Conservation (phyloP, 371 early-diverging fungal genomes). For the Circinella umbellata region DNA sequence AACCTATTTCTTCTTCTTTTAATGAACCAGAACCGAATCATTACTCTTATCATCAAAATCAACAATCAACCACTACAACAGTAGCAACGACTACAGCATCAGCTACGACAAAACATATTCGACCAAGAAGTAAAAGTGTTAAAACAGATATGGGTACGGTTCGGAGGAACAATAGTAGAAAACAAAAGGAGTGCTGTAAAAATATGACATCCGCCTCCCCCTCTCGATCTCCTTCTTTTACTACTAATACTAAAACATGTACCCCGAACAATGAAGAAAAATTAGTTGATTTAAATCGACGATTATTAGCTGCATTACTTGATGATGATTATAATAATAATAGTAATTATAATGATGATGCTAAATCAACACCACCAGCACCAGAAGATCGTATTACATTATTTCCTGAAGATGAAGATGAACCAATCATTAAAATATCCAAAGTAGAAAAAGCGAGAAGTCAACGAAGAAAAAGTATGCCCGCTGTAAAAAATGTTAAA, state of each 20-base stretch:
- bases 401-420: slow-evolving; percentile 6
- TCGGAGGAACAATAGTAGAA: neutral
- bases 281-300: neutral
- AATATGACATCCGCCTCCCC: neutral
- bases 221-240: neutral
- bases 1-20: neutral
- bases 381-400: slow-evolving; percentile 1
- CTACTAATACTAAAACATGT: neutral
- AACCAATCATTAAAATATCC: neutral
- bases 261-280: neutral
- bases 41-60: neutral
- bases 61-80: neutral
- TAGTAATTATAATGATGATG: no score
- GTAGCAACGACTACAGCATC: neutral
- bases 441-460: neutral
- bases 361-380: no score
- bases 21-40: neutral
- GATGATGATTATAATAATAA: neutral
- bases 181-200: slow-evolving; percentile 9
- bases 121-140: slow-evolving; percentile 5
- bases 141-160: neutral
- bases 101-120: neutral
- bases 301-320: slow-evolving; percentile 2
- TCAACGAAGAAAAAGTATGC: slow-evolving; percentile 17
- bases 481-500: slow-evolving; percentile 3